phyloP scores from a whole-genome alignment of 2,329 filamentous ascomycete genomes.

The Coniosporium tulheliwenetii region DNA sequence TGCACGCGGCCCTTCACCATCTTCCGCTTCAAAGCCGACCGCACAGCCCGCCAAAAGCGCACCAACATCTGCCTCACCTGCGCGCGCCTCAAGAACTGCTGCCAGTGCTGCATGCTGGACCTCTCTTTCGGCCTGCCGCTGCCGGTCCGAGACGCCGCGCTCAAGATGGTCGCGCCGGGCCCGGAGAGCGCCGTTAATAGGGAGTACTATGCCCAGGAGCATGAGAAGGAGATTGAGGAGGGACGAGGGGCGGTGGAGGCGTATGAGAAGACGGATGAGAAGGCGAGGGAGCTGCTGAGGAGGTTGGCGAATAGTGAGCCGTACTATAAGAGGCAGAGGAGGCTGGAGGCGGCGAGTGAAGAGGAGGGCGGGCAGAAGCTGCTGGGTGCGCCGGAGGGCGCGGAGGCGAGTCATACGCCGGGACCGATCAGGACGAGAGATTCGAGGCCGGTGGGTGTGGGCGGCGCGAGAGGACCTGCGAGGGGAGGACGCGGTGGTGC shows the following conservation, averaged over 20 bases:
- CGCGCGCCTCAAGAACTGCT: constrained; percentile 95
- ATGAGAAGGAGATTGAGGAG: constrained; percentile 89
- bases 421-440: constrained; percentile 69
- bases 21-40: constrained; percentile 87
- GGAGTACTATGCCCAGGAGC: constrained; percentile 95
- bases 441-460: constrained; percentile 17
- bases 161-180: constrained; percentile 95
- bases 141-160: constrained; percentile 81
- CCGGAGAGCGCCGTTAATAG: constrained; percentile 86
- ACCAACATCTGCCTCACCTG: constrained; percentile 96
- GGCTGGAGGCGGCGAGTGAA: constrained; percentile 42
- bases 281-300: constrained; percentile 74
- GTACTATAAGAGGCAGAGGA: constrained; percentile 78
- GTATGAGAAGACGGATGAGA: constrained; percentile 95
- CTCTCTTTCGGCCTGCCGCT: constrained; percentile 90
- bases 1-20: constrained; percentile 94
- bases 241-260: constrained; percentile 67
- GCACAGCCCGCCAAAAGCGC: constrained; percentile 78
- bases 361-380: constrained; percentile 28
- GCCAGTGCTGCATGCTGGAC: constrained; percentile 97
- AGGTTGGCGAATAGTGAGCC: constrained; percentile 83
- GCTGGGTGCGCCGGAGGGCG: constrained; percentile 21
- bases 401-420: constrained; percentile 24
- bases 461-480: constrained; percentile 18
- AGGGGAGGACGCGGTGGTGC: constrained; percentile 27